These are phyloP conservation scores for Rubroshorea leprosula DNA, from an alignment of 345 rosid genomes.

Conservation along the genomic window DNA sequence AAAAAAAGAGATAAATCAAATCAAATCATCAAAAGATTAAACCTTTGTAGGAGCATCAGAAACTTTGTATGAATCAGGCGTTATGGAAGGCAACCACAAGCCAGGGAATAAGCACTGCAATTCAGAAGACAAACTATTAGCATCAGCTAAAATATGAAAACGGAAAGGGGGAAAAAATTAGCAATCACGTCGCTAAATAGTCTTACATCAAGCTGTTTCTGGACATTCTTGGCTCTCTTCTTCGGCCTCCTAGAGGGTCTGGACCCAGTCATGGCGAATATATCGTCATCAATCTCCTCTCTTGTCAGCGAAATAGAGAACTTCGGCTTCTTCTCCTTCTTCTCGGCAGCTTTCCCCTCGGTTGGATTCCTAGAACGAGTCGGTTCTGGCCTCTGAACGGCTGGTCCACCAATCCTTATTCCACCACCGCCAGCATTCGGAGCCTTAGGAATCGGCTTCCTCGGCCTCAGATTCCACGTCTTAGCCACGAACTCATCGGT, in stretches of 20 bases:
- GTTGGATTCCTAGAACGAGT: slow-evolving; percentile 25
- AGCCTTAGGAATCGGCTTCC: slow-evolving; percentile 34
- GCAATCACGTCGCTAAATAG: background rate
- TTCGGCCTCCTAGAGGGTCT: slow-evolving; percentile 65
- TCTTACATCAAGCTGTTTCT: slow-evolving; percentile 57
- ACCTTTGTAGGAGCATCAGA: slow-evolving; percentile 44
- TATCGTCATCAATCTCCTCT: slow-evolving; percentile 74
- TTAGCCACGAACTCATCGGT: slow-evolving; percentile 39
- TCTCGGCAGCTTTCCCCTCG: slow-evolving; percentile 28
- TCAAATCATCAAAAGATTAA: background rate
- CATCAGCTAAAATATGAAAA: background rate
- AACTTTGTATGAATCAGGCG: slow-evolving; percentile 54
- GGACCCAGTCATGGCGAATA: slow-evolving; percentile 58
- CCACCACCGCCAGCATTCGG: slow-evolving; percentile 20
- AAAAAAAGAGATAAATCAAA: background rate
- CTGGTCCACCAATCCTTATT: slow-evolving; percentile 24
- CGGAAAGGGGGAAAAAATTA: background rate
- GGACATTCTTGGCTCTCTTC: slow-evolving; percentile 68
- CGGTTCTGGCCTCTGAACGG: slow-evolving; percentile 16
- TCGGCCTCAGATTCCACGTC: slow-evolving; percentile 74
- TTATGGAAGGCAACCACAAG: slow-evolving; percentile 54
- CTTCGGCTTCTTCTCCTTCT: slow-evolving; percentile 45
- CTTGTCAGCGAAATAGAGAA: slow-evolving; percentile 50
- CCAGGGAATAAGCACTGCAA: slow-evolving; percentile 65
- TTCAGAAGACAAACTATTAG: background rate